Base-by-base conservation (phyloP, 805 yeast species). In the Pichia occidentalis region DNA sequence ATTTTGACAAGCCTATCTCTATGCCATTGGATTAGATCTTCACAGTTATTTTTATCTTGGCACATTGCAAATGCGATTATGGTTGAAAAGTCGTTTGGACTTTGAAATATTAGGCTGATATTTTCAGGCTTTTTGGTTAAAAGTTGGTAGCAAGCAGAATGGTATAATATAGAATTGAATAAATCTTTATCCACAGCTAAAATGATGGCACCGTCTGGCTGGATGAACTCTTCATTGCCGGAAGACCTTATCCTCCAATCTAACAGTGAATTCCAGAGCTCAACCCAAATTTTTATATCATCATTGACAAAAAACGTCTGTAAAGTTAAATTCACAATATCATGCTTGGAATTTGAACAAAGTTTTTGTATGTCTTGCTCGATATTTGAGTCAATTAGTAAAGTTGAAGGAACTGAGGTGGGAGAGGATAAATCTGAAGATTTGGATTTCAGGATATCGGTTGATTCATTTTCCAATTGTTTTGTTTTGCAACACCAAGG, bases 11-110 rank as follows among this genome's bases (percentile, higher is more conserved):
- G 63, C 36, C 70, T 54, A 21, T 58, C 52, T 13, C 39, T 29
- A 32, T 57, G 61, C 73, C 73, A 68, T 17, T 57, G 54, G 25
- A 46, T 51, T 18, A 68, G 42, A 39, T 61, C 65, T 22, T 59
- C 50, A 19, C 21, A 36, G 18, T 36, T 31, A 24, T 36, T 30
- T 9, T 16, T 20, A 30, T 39, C 33, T 22, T 35, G 39, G 11
- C 30, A 30, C 39, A 39, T 34, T 24, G 36, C 36, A 29, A 32
- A 40, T n/a, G 44, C 44, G 7, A 40, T 26, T 28, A 36, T 26
- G n/a, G 40, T 19, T 5, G 40, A 24, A 20, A 17, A 32, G 33
- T 40, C 44, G 22, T 32, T 36, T 32, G 32, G 25, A 24, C 16
- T 32, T 32, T 40, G 44, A 18, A 28, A 40, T 19, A 36, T 29